Base-by-base conservation (phyloP, 768 basidiomycete genomes). In the Podaxis sp. region DNA sequence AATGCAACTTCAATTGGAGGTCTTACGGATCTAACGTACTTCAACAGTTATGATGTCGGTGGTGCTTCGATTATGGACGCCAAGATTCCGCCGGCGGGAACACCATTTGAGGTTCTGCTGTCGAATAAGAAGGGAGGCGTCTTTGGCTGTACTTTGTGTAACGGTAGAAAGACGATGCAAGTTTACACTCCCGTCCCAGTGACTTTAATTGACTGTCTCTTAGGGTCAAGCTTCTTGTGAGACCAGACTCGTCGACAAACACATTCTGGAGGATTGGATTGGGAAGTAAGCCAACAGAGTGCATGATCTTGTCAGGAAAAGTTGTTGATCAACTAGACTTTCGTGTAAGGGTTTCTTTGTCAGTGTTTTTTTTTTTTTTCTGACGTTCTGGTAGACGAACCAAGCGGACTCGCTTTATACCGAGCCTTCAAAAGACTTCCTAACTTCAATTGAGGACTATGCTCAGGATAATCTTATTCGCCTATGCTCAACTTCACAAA, bases 401-500 rank as follows among this genome's bases (percentile, higher is more conserved):
- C 44, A 47, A 27, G 25, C 27, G 9, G 16, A n/a, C 16, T 16
- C 59, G 81, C 62, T 67, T 71, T 11, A 64, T 77, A 32, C 55
- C 69, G 9, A 69, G 62, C 35, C 6, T 35, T 63, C 71, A 2
- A 68, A 70, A 27, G 76, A 81, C 52, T 55, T 79, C 0, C 68
- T 91, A 16, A 88, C 88, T 0, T 83, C 79, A 25, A 72, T 87
- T 37, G 84, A 86, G 63, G 71, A 77, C 61, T 68, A 73, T 16
- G 63, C 64, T 5, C 67, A 71, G 4, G 78, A 83, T 61, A 68
- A 80, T 48, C 69, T 86, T 40, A 66, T 86, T 32, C 79, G 82
- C 2, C 63, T 90, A 2, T 80, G 78, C 32, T 84, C 89, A 0
- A 92, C 89, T 1, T 75, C 73, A 0, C 78, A 87, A 48, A 65